Conservation (phyloP, 768 basidiomycete species). For the Russula lepida region DNA sequence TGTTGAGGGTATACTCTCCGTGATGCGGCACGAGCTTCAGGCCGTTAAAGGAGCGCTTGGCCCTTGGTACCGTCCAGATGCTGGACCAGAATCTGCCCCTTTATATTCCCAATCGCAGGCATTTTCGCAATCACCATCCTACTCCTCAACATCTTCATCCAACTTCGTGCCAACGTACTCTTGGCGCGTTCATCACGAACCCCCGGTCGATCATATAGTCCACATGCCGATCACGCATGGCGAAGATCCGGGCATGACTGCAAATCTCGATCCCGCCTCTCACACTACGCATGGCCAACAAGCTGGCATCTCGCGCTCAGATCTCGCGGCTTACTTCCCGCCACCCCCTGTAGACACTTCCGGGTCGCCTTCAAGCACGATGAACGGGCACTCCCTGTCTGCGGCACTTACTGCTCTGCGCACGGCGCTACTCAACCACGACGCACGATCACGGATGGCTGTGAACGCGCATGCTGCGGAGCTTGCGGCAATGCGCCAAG, state of each 20-base stretch:
- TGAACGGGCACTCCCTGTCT: neutral
- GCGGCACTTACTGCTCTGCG: slow-evolving; percentile 9
- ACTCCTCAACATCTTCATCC: slow-evolving; percentile 1
- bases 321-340: slow-evolving; percentile 20
- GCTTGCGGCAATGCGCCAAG: slow-evolving; percentile 19
- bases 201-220: slow-evolving; percentile 1
- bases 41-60: slow-evolving; percentile 51
- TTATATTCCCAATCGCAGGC: neutral
- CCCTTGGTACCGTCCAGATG: slow-evolving; percentile 47
- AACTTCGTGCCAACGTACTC: neutral
- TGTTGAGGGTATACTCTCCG: slow-evolving; percentile 47
- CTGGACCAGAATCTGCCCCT: neutral
- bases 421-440: slow-evolving; percentile 17
- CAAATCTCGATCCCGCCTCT: slow-evolving; percentile 1
- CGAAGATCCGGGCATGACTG: neutral
- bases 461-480: slow-evolving; percentile 17
- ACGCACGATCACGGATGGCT: slow-evolving; percentile 18
- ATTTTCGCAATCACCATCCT: neutral
- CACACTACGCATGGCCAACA: neutral
- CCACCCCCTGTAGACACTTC: neutral
- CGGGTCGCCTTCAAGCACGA: neutral
- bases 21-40: slow-evolving; percentile 48
- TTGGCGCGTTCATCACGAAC: slow-evolving; percentile 6
- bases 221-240: neutral
- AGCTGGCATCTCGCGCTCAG: neutral